phyloP scores from a whole-genome alignment of 1,284 basidiomycete species.

The Mycena sp. region DNA sequence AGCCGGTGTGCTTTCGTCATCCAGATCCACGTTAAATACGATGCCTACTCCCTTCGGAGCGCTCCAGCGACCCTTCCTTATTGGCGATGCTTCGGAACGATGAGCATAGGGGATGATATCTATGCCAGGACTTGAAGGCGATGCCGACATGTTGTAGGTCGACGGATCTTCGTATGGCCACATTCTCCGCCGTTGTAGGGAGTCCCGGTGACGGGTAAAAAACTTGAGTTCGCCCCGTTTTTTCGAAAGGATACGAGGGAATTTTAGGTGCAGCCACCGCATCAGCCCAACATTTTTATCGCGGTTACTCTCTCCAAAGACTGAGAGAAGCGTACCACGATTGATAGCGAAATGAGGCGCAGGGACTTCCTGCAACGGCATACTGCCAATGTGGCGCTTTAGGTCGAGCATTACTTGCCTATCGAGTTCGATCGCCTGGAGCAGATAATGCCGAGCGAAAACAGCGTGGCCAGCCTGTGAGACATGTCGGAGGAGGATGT shows the following conservation, averaged over 20 bases:
- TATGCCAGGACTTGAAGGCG: not conserved
- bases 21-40: constrained; percentile 45
- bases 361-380: constrained; percentile 45
- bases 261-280: constrained; percentile 56
- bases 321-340: constrained; percentile 61
- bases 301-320: constrained; percentile 64
- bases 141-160: not conserved
- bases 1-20: constrained; percentile 37
- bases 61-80: constrained; percentile 20
- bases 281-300: constrained; percentile 64
- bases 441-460: constrained; percentile 74
- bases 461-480: constrained; percentile 55
- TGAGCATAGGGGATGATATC: not conserved
- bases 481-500: constrained; percentile 66
- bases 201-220: constrained; percentile 7
- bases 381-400: constrained; percentile 30
- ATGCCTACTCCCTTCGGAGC: constrained; percentile 22
- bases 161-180: constrained; percentile 24
- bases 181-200: constrained; percentile 1
- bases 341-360: constrained; percentile 64
- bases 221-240: constrained; percentile 25
- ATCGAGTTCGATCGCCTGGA: constrained; percentile 66
- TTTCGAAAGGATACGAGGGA: constrained; percentile 24
- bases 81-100: not conserved
- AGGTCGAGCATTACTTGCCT: constrained; percentile 45